A percentile compares a stretch with the other conserved stretches of the same genome.
These are phyloP conservation scores for Agrocybe chaxingu DNA, from an alignment of 768 basidiomycete species.

Conservation along the genomic window DNA sequence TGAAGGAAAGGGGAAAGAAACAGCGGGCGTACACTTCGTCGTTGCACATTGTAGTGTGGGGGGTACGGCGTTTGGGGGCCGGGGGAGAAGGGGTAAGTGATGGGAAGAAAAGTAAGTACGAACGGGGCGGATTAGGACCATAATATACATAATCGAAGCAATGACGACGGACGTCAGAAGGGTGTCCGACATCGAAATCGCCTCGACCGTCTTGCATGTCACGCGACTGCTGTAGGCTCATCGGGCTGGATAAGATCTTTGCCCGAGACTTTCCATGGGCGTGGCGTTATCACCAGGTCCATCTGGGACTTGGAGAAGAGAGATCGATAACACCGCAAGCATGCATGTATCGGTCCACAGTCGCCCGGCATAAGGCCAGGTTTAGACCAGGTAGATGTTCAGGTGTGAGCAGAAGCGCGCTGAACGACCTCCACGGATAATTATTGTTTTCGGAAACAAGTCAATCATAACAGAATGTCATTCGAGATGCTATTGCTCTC, in stretches of 20 bases:
- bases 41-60: constrained; percentile 43
- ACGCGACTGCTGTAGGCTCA: constrained; percentile 24
- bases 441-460: constrained; percentile 17
- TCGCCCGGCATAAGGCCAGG: not conserved
- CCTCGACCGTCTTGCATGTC: constrained; percentile 19
- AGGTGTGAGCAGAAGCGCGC: not conserved
- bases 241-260: constrained; percentile 14
- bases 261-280: constrained; percentile 19
- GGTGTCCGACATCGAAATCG: constrained; percentile 14
- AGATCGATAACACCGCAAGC: constrained; percentile 18
- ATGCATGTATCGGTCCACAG: constrained; percentile 10
- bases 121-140: constrained; percentile 15
- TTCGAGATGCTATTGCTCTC: constrained; percentile 2
- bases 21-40: constrained; percentile 48
- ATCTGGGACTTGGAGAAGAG: constrained; percentile 13
- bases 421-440: constrained; percentile 28
- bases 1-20: constrained; percentile 1
- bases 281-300: constrained; percentile 12
- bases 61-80: not conserved
- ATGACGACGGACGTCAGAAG: constrained; percentile 19
- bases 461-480: constrained; percentile 6
- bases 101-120: constrained; percentile 11
- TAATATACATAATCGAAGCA: constrained; percentile 25
- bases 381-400: not conserved
- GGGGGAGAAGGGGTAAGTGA: constrained; percentile 15